Conservation (phyloP, 2,329 filamentous ascomycete genomes). For the Lomentospora prolificans region DNA sequence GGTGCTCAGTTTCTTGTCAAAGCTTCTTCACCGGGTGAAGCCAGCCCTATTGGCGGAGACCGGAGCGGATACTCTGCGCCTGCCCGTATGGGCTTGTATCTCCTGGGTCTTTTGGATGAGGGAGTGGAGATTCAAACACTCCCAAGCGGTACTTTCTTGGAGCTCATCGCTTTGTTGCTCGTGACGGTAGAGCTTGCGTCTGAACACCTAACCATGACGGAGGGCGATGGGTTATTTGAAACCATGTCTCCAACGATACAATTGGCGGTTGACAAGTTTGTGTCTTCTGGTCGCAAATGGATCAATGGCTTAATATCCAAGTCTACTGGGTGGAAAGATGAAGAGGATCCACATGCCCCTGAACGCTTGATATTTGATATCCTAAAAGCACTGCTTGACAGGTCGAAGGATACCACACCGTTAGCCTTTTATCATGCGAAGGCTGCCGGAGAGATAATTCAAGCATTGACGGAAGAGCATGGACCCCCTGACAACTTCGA, state of each 20-base stretch:
- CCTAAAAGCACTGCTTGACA: conserved; percentile 8
- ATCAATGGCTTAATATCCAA: conserved; percentile 18
- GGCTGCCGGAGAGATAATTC: conserved; percentile 39
- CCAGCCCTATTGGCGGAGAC: conserved; percentile 42
- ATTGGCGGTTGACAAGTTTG: conserved; percentile 31
- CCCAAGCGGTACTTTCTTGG: conserved; percentile 31
- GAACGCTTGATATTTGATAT: not conserved
- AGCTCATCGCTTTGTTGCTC: conserved; percentile 41
- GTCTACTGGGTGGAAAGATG: conserved; percentile 13
- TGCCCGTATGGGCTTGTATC: conserved; percentile 66
- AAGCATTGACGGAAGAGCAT: conserved; percentile 34
- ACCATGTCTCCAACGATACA: conserved; percentile 18
- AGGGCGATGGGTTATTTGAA: conserved; percentile 25
- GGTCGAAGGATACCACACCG: conserved; percentile 30
- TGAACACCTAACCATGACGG: conserved; percentile 41
- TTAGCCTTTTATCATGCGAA: conserved; percentile 43
- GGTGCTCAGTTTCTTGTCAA: conserved; percentile 59
- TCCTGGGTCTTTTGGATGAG: conserved; percentile 43
- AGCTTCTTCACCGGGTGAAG: conserved; percentile 14
- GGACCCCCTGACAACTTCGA: conserved; percentile 36
- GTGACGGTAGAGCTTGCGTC: conserved; percentile 40
- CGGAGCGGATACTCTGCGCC: conserved; percentile 60
- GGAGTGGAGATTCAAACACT: conserved; percentile 28
- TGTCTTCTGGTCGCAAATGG: conserved; percentile 28
- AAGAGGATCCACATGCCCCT: not conserved